Base-by-base conservation (phyloP, 495 filamentous ascomycete genomes). In the Trichoderma asperelloides region DNA sequence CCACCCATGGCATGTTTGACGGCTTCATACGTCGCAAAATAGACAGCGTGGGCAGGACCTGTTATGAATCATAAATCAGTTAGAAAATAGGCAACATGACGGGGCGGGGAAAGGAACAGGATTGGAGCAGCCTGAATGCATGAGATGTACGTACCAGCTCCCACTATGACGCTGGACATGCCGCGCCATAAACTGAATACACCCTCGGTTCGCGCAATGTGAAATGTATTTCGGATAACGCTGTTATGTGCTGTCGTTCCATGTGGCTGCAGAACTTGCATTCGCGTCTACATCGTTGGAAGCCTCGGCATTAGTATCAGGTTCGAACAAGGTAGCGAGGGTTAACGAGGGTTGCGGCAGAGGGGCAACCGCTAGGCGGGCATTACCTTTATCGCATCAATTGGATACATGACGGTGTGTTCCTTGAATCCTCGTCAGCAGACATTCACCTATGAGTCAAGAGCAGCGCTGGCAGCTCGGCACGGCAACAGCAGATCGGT, bases 371-470 rank as follows among this genome's bases (percentile, higher is more conserved):
- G 43, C 12, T 11, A 25, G 7, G 65, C 7, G 64, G 66, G 37
- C 66, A 75, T 77, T 81, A 97, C 96, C 88, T 99, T 99, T 67
- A 99, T 88, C 69, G 96, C 86, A 80, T 99, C 95, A 70, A 99
- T 90, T 11, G 95, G 95, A 72, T 99, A 99, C 95, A 99, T 97
- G 69, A 96, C 92, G 64, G 93, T 94, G 77, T 94, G 92, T 78
- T 94, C 90, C 84, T 84, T 71, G 11, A 28, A 21, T 55, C 63
- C 69, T 79, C 69, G 62, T 64, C 33, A 64, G 62, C 28, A 41
- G 23, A 30, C 23, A 25, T 60, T 23, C 67, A 45, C 45, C 65
- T 23, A 23, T 40, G 45, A 25, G 43, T 51, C 47, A 51, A 23
- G 2, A 37, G 33, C 47, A n/a, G 47, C 13, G 41, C 4, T 45